Base-by-base conservation (phyloP, 1,139 yeast genomes). In the Tardiomyces blankii region DNA sequence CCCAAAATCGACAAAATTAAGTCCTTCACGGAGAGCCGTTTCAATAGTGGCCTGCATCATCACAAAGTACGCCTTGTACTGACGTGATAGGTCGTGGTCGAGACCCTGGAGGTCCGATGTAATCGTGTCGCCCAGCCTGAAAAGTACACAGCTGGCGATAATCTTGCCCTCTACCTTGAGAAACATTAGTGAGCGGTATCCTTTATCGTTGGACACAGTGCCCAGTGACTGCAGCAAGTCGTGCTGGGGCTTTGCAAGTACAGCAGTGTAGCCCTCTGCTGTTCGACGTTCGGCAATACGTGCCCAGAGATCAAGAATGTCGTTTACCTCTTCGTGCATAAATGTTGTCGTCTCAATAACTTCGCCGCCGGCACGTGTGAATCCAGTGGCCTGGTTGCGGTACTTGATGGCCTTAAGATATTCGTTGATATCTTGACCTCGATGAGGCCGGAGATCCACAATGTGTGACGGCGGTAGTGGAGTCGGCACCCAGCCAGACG, bases 11-110 rank as follows among this genome's bases (percentile, higher is more conserved):
- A 70, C 73, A 56, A 69, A 70, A 19, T 61, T 54, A 28, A 65
- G 59, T 2, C 69, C 68, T 47, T 68, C 72, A 42, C 59, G 55
- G 41, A 70, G 49, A 1, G 74, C 74, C 28, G 70, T 68, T 21
- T 61, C 59, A 30, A 70, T 68, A 16, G 70, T 70, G 46, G 68
- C 66, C 54, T 70, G 74, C 75, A 70, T 70, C 75, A 70, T 70
- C 23, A 70, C 74, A 54, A 70, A 70, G 50, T 70, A 70, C 2
- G 74, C 74, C 50, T 69, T 70, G 51, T 65, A 66, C 44, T 66
- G 59, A 33, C 70, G 64, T 9, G 69, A 68, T 21, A 53, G 54
- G 25, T 68, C 73, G 46, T 69, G 72, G 47, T 70, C 66, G 23
- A 70, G 58, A 3, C 75, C 75, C 51, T 70, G 75, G 5, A 70